A percentile compares a stretch with the other conserved stretches of the same genome.
phyloP scores from a whole-genome alignment of 78 protist species.

The Cavenderia fasciculata region DNA sequence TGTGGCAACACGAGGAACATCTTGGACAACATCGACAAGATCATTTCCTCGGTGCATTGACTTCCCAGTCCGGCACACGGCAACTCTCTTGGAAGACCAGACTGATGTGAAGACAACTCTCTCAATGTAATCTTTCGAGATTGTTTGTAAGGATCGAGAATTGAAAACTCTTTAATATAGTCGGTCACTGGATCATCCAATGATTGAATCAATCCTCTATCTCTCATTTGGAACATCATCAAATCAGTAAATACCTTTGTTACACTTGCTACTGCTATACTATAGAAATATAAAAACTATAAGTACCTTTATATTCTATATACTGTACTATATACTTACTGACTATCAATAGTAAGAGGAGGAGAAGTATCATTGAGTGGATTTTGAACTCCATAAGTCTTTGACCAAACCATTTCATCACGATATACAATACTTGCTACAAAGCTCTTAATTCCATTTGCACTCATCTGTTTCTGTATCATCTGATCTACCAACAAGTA shows the following conservation, averaged over 20 bases:
- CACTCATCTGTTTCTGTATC: neutral
- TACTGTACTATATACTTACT: constrained; percentile 1
- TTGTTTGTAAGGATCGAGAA: constrained; percentile 9
- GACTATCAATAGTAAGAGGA: constrained; percentile 11
- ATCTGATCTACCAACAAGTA: constrained; percentile 15
- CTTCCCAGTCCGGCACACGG: constrained; percentile 16
- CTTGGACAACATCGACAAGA: neutral
- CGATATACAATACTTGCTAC: constrained; percentile 25
- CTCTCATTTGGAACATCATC: constrained; percentile 75
- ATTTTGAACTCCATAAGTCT: constrained; percentile 15
- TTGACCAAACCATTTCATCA: constrained; percentile 37
- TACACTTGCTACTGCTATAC: constrained; percentile 55
- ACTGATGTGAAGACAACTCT: constrained; percentile 44
- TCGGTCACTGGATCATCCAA: constrained; percentile 41
- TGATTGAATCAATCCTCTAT: neutral
- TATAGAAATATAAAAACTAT: too few species aligned
- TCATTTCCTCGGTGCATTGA: constrained; percentile 25
- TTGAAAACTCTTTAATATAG: constrained; percentile 25
- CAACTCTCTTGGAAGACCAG: constrained; percentile 57
- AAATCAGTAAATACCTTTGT: constrained; percentile 70
- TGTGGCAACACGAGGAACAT: constrained; percentile 38
- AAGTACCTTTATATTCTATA: too few species aligned
- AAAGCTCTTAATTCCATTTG: neutral
- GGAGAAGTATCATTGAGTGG: constrained; percentile 15
- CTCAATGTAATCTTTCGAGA: constrained; percentile 30